Base-by-base conservation (phyloP, 192 early-diverging fungal genomes). In the Coemansia sp. region DNA sequence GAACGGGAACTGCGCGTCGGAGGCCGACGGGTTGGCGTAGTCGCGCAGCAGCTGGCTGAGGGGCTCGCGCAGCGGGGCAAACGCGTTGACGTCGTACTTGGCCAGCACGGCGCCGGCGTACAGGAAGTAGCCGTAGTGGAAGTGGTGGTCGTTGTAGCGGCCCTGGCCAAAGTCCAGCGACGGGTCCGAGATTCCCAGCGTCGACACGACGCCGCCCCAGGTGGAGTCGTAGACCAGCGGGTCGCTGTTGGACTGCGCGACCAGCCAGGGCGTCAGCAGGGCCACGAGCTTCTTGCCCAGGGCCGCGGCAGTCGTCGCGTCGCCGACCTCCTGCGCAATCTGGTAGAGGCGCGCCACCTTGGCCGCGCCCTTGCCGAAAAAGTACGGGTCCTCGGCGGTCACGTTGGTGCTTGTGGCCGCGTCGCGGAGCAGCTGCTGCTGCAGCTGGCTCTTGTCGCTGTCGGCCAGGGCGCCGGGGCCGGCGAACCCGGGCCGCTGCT, bases 111-210 rank as follows among this genome's bases (percentile, higher is more conserved):
- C 72, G n/a, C 64, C 64, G 1, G 78, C 81, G 52, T 82, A 82
- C 41, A 78, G 35, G 40, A 78, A 75, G 50, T 82, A 82, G 20
- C 81, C 81, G 43, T 82, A 82, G 62, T 82, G 81, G 68, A 80
- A 82, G 55, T 82, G 81, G 56, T 82, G 81, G 53, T 82, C 81
- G 61, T 82, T 82, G 59, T 82, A 82, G 19, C 62, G 47, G 43
- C 75, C 81, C 52, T 82, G 80, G 38, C 81, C 81, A 47, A 75
- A 82, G 28, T 80, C 81, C 0, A 63, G 64, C 8, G 54, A 39
- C 1, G 56, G 19, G 23, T 75, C 71, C 2, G 22, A 48, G 6
- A 68, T 53, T 11, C 79, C 78, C 28, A 50, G 32, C 0, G 39
- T 56, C 9, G 68, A 67, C 20, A 78, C 65, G 14, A 82, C 42